Base-by-base conservation (phyloP, 495 filamentous ascomycete species). In the Penicillium steckii region DNA sequence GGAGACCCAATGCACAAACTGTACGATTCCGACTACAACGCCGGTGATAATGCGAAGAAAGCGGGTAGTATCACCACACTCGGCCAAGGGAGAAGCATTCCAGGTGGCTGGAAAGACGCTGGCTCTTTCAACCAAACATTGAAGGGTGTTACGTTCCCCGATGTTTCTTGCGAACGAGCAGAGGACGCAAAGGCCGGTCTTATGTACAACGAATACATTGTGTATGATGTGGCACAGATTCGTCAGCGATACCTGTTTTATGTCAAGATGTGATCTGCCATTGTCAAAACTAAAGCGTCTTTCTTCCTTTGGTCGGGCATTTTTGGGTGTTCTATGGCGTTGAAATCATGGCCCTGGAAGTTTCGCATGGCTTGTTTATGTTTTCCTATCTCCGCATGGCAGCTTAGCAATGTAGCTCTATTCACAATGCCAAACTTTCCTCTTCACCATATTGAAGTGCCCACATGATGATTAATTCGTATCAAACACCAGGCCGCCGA, bases 151-250 rank as follows among this genome's bases (percentile, higher is more conserved):
- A 71, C 70, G 52, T 89, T 95, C 72, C 74, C 73, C 0, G 69
- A 77, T 48, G 58, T 64, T 0, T 29, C 43, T 12, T 27, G 8
- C 10, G 27, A 7, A 7, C 8, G 17, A 10, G 4, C 6, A 4
- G 3, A 42, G 0, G 29, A 52, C 23, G 1, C 12, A 0, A n/a
- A 41, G 4, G 53, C 32, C 2, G 32, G 19, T 7, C 43, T 61
- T 2, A 35, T 35, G 37, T 61, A 61, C 40, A 61, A 61, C 41
- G 72, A 84, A 75, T 95, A 91, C 63, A 89, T 94, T 41, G 78
- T 78, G 25, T 95, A 95, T 59, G 83, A 93, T 61, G 76, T 89
- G 7, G 72, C 84, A 0, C 90, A 95, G 72, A 81, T 95, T 25
- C 80, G 84, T 15, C 76, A 92, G 46, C 77, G 85, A 12, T 95